Conservation (phyloP, 331 rosid genomes). For the Malus hybrid region DNA sequence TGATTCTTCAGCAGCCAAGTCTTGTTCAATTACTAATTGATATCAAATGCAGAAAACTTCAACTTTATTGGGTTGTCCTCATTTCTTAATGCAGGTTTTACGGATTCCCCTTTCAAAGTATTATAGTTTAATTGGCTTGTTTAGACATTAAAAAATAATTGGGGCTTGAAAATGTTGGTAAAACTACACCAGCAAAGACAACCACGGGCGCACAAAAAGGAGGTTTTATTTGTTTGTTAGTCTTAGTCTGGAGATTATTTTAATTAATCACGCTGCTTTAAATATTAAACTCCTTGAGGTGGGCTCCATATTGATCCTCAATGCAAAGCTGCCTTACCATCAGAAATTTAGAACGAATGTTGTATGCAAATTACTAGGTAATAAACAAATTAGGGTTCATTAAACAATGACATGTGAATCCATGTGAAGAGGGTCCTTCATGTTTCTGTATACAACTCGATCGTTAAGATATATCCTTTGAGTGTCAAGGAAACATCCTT, state of each 20-base stretch:
- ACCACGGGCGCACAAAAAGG: constrained; percentile 6
- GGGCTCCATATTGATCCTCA: constrained; percentile 30
- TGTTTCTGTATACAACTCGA: constrained; percentile 4
- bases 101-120: constrained; percentile 31
- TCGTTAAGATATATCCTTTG: constrained; percentile 10
- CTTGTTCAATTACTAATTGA: too few species aligned
- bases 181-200: constrained; percentile 20
- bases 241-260: constrained; percentile 17
- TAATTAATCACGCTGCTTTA: constrained; percentile 16
- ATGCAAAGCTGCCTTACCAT: constrained; percentile 28
- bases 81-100: constrained; percentile 27
- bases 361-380: constrained; percentile 4
- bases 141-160: constrained; percentile 19
- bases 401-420: constrained; percentile 48
- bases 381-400: constrained; percentile 22
- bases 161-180: constrained; percentile 8
- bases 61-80: constrained; percentile 33
- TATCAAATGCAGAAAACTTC: neutral
- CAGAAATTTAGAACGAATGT: constrained; percentile 13
- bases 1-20: too few species aligned
- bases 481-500: constrained; percentile 23
- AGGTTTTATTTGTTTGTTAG: constrained; percentile 28
- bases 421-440: constrained; percentile 66
- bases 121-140: constrained; percentile 1
- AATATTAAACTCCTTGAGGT: constrained; percentile 13